These are phyloP conservation scores for Arabidopsis lyrata DNA, from an alignment of 441 rosid species.

Conservation along the genomic window DNA sequence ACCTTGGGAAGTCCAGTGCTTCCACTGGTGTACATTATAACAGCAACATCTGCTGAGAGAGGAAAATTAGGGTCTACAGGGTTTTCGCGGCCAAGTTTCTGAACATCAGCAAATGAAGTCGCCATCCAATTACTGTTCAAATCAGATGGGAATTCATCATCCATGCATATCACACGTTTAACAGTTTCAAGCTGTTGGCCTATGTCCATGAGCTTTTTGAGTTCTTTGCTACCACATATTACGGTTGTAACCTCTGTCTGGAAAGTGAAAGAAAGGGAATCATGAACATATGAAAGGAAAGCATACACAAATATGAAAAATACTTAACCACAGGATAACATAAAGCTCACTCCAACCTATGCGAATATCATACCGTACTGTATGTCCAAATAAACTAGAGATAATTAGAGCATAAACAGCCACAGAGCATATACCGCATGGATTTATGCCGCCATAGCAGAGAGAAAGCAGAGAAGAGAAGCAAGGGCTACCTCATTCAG, in stretches of 20 bases:
- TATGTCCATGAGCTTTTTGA: conserved; percentile 79
- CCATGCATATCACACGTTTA: conserved; percentile 87
- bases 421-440: too few species aligned
- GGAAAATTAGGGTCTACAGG: conserved; percentile 76
- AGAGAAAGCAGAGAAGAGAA: conserved; percentile 37
- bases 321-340: conserved; percentile 7
- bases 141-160: conserved; percentile 71
- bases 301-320: too few species aligned
- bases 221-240: conserved; percentile 89
- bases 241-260: conserved; percentile 97
- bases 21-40: conserved; percentile 99
- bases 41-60: conserved; percentile 81
- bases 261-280: conserved; percentile 35
- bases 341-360: not conserved
- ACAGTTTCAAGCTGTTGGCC: conserved; percentile 90
- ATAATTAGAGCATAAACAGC: conserved; percentile 16
- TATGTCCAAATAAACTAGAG: not conserved
- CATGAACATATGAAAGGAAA: conserved; percentile 9
- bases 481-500: conserved; percentile 78
- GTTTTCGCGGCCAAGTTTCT: conserved; percentile 76
- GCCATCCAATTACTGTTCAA: conserved; percentile 66
- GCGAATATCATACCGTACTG: not conserved
- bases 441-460: too few species aligned
- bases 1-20: conserved; percentile 99
- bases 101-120: conserved; percentile 67